Evolutionary conservation across 768 basidiomycete genomes (phyloP), one percentile per base, ranked within the genome.

Genomic region (Agaricus sinodeliciosus): DNA sequence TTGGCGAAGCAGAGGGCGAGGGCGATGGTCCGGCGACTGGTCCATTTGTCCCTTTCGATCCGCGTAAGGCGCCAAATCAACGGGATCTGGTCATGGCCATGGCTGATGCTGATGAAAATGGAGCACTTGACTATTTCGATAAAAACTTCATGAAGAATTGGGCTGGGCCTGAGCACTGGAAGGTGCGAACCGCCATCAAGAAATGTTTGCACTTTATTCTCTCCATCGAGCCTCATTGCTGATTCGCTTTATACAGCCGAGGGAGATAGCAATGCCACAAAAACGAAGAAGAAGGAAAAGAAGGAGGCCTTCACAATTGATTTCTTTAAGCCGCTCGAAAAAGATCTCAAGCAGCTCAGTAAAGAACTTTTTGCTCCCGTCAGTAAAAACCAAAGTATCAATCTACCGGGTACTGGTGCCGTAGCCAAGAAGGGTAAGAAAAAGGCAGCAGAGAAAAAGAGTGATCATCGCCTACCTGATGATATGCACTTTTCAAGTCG

Each of bases 121-220:
- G 77, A 2, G 79, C 76, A 52, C 81, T 88, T 52, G 93, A 94
- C 61, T 96, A 95, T 67, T 96, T 98, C 63, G 94, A 98, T 66
- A 79, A 84, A 61, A 82, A 74, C 56, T 78, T 89, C 61, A 74
- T 85, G 60, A 95, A 90, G 76, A 95, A 95, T 60, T 99, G 96
- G 96, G 96, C 96, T 3, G 96, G 96, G 0, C 94, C 94, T 7
- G 92, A 98, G 67, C 96, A 99, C 64, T 99, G 96, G 95, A 98
- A 95, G 65, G 67, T 98, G 62, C 74, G 88, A 56, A 88, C 84
- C 63, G 77, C 84, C n/a, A 73, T 92, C 48, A 80, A 87, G 55
- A 81, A 79, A 74, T 78, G 92, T 94, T 57, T 68, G 82, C 66
- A 11, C 46, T 26, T 37, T 11, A 28, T 31, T 54, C 57, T 16